Evolutionary conservation across 805 yeast genomes (phyloP), one percentile per base, ranked within the genome.

Genomic region (Yarrowia porcina): DNA sequence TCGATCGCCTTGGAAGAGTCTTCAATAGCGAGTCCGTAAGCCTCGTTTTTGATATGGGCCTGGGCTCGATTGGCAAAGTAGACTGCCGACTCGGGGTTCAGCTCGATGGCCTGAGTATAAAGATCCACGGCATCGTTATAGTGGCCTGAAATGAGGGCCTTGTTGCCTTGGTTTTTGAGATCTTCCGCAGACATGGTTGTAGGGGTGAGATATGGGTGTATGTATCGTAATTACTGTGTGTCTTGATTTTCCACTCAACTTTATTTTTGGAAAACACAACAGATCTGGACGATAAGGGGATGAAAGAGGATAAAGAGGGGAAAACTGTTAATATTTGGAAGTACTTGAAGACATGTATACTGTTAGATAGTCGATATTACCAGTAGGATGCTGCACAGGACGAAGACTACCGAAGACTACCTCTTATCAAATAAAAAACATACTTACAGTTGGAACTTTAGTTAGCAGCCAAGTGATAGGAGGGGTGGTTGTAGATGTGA

Each of bases 11-110:
- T 75, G 33, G 85, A 82, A 68, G 96, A 86, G 72, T 92, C 97
- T n/a, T 74, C 77, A 2, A 92, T 81, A 0, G 97, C 96, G 61
- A 83, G 79, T 3, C 97, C 98, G 72, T 87, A 92, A 69, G 86
- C 87, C 72, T 93, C 99, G 63, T 86, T 73, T 69, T 90, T 89
- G 70, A 93, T 84, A 68, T 91, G 87, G 0, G 90, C 96, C 72
- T 90, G 94, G 0, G 97, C 96, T 67, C 96, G 78, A 74, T 92
- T 92, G 20, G 96, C 85, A 69, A 75, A 88, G 67, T 83, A 86
- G n/a, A 91, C 81, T 0, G 93, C 86, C 38, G 86, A 83, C 4
- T 76, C 67, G 12, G 80, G 73, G 68, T 86, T 86, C 4, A 85
- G 67, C 39, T 80, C 85, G 33, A 90, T 88, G 11, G 97, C 97